These are phyloP conservation scores for Graphilbum sp. DNA, from an alignment of 2,329 filamentous ascomycete genomes.

Conservation along the genomic window DNA sequence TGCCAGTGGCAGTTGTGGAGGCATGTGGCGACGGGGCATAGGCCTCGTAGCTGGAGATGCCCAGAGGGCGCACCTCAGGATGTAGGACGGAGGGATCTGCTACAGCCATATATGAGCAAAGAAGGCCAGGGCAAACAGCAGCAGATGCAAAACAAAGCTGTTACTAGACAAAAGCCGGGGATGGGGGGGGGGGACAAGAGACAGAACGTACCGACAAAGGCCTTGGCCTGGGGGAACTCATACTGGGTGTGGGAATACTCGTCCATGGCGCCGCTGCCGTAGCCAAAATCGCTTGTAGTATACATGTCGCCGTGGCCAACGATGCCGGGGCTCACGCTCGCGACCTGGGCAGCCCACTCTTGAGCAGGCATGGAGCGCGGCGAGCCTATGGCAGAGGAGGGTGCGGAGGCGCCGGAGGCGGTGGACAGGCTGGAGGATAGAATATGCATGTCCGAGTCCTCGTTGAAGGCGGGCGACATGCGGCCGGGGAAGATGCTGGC, in stretches of 20 bases:
- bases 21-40: slow-evolving; percentile 26
- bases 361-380: slow-evolving; percentile 45
- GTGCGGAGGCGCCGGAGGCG: slow-evolving; percentile 43
- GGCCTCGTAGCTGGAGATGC: slow-evolving; percentile 32
- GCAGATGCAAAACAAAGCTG: too few relatives aligned
- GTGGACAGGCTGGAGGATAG: slow-evolving; percentile 44
- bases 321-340: slow-evolving; percentile 47
- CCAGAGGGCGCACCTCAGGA: slow-evolving; percentile 31
- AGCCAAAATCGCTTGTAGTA: slow-evolving; percentile 37
- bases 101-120: slow-evolving; percentile 13
- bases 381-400: slow-evolving; percentile 52
- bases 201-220: slow-evolving; percentile 42
- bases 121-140: slow-evolving; percentile 14
- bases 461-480: slow-evolving; percentile 32
- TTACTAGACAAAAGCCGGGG: slow-evolving; percentile 13
- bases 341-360: slow-evolving; percentile 39
- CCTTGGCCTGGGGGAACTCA: slow-evolving; percentile 30
- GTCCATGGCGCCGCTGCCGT: slow-evolving; percentile 31
- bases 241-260: slow-evolving; percentile 28
- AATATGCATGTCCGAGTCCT: slow-evolving; percentile 32
- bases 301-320: slow-evolving; percentile 39
- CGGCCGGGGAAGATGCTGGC: slow-evolving; percentile 28
- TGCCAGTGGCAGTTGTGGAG: not conserved
- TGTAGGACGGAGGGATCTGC: slow-evolving; percentile 39
- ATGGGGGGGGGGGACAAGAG: slow-evolving; percentile 30